Evolutionary conservation across 768 basidiomycete genomes (phyloP), one percentile per base, ranked within the genome.

Genomic region (Mycena chlorophos): DNA sequence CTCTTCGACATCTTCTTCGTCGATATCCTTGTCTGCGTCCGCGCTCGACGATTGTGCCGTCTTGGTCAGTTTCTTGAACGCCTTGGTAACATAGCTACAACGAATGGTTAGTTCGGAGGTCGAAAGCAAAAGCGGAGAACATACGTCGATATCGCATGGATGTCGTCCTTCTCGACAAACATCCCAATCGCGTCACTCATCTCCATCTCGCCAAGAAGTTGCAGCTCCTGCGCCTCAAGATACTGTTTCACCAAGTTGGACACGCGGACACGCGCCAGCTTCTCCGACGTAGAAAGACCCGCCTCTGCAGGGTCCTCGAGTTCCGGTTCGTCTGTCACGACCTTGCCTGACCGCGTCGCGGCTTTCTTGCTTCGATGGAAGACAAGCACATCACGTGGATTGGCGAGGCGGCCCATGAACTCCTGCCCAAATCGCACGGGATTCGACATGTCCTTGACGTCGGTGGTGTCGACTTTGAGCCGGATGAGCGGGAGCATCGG

Each of bases 121-220:
- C n/a, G n/a, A 29, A 27, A 34, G 38, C 4, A 38, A 27, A 49
- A 19, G 29, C 28, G 17, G 4, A 29, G n/a, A 3, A 81, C 89
- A 61, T 61, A 94, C 94, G 76, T 81, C 61, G 86, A 83, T 66
- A 99, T 96, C 8, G 96, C 93, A 75, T 94, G 90, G 26, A 84
- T 86, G 69, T 97, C 94, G 66, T 98, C 96, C 78, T 99, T 99
- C 70, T 98, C 95, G 56, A 99, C 95, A 72, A 91, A 98, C 71
- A 87, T 80, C 75, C 91, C 87, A 50, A 99, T 94, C 5, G 97
- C 97, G 68, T 94, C 91, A 37, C 87, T 88, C 89, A 99, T 91
- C 23, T 89, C 94, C 38, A 79, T 78, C 73, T 97, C 94, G 1
- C 89, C 91, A 17, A 98, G 74, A 49, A 98, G 73, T 74, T 97